phyloP scores from a whole-genome alignment of 495 filamentous ascomycete genomes.

The Penicillium flavigenum region DNA sequence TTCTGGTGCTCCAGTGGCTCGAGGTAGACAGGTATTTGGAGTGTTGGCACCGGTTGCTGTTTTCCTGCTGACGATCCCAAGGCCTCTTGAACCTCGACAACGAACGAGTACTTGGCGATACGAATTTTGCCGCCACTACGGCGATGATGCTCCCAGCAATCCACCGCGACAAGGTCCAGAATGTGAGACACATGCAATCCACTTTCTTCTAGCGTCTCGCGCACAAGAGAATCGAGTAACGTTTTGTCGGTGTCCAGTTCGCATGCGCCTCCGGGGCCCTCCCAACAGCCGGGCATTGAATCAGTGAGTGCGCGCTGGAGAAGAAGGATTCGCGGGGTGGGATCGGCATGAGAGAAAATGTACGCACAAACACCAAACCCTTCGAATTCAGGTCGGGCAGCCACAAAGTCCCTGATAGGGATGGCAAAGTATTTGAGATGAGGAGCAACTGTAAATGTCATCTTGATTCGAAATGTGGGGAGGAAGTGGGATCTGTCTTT shows the following conservation, averaged over 20 bases:
- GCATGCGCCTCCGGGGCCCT: slow-evolving; percentile 55
- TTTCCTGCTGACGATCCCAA: background rate
- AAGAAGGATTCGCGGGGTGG: slow-evolving; percentile 43
- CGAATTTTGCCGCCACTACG: slow-evolving; percentile 17
- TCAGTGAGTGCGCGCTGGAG: slow-evolving; percentile 50
- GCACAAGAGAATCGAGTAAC: slow-evolving; percentile 52
- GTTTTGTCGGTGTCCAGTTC: slow-evolving; percentile 48
- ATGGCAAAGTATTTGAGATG: slow-evolving; percentile 41
- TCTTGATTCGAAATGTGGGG: background rate
- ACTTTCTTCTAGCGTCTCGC: slow-evolving; percentile 61
- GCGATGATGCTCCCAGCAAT: slow-evolving; percentile 31
- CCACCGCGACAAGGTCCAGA: slow-evolving; percentile 40
- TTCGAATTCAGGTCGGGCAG: slow-evolving; percentile 35
- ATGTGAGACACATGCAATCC: slow-evolving; percentile 51
- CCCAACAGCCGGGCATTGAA: slow-evolving; percentile 53
- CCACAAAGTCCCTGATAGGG: slow-evolving; percentile 35
- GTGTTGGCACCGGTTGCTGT: slow-evolving; percentile 12
- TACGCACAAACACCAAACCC: slow-evolving; percentile 41
- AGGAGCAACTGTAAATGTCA: slow-evolving; percentile 35
- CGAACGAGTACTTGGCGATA: slow-evolving; percentile 37
- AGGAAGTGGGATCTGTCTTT: background rate
- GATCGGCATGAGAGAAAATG: slow-evolving; percentile 37
- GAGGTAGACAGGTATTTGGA: slow-evolving; percentile 35
- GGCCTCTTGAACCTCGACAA: slow-evolving; percentile 40
- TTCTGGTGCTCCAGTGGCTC: slow-evolving; percentile 46